Percentiles rank a stretch among this genome's conserved stretches.
Conservation (phyloP, 441 rosid species). For the Populus hybrid region DNA sequence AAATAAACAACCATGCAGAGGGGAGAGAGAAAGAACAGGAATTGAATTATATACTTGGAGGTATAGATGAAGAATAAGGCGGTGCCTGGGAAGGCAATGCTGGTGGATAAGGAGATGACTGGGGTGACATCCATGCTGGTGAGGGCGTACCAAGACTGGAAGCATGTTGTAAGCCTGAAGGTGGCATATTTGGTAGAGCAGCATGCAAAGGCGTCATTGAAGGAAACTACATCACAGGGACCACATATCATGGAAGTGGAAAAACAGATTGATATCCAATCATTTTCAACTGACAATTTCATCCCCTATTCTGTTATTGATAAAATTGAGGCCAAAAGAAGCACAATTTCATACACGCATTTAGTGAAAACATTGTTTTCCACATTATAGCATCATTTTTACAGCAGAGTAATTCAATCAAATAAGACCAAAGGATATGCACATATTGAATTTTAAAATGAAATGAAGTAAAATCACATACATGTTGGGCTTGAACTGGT, state of each 20-base stretch:
- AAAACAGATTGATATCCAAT: background rate
- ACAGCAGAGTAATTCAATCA: background rate
- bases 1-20: background rate
- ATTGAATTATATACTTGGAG: slow-evolving; percentile 34
- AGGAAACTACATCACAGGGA: slow-evolving; percentile 57
- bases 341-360: background rate
- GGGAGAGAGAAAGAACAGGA: background rate
- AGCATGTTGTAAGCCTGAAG: slow-evolving; percentile 41
- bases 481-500: slow-evolving; percentile 51
- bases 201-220: slow-evolving; percentile 68
- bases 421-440: background rate
- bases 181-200: slow-evolving; percentile 53
- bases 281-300: background rate
- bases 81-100: slow-evolving; percentile 47
- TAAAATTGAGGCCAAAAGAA: background rate
- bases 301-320: background rate
- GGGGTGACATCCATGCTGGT: slow-evolving; percentile 55
- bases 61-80: slow-evolving; percentile 36
- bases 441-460: background rate
- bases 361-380: background rate
- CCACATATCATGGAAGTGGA: background rate
- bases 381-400: background rate
- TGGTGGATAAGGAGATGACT: slow-evolving; percentile 44
- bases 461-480: slow-evolving; percentile 33
- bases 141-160: slow-evolving; percentile 45